Percentiles rank a stretch among this genome's conserved stretches.
Evolutionary conservation across 352 stramenopile genomes (phyloP).

Genomic region (Lagenidium giganteum): DNA sequence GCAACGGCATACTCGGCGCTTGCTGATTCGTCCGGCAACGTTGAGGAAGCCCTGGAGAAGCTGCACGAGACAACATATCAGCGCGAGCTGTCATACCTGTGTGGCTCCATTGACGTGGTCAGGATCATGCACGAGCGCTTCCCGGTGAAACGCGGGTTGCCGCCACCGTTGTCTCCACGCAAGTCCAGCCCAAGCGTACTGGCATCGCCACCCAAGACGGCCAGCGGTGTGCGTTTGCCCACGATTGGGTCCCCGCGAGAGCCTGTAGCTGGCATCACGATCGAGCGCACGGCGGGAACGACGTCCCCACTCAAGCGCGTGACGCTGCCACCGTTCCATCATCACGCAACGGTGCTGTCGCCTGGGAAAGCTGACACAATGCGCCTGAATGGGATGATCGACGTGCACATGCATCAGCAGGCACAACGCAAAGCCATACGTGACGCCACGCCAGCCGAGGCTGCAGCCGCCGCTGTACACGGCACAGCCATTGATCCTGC

Average conservation of each 20-base stretch:
- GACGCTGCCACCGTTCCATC: conserved; percentile 19
- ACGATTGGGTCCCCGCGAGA: conserved; percentile 22
- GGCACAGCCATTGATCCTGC: too few species aligned
- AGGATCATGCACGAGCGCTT: conserved; percentile 22
- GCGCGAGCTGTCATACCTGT: conserved; percentile 53
- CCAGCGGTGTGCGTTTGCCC: conserved; percentile 31
- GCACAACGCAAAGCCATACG: conserved; percentile 10
- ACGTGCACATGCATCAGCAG: conserved; percentile 28
- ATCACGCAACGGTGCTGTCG: too few species aligned
- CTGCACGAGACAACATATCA: conserved; percentile 49
- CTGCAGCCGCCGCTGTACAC: conserved; percentile 5
- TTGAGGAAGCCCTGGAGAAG: conserved; percentile 41
- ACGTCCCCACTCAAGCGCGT: conserved; percentile 12
- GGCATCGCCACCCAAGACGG: too few species aligned
- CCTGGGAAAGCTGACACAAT: too few species aligned
- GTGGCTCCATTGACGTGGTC: conserved; percentile 38
- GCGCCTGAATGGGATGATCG: conserved; percentile 33
- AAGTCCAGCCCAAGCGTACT: too few species aligned
- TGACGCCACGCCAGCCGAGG: not conserved
- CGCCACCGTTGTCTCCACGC: too few species aligned
- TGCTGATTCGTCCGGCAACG: conserved; percentile 44
- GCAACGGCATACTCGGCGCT: conserved; percentile 52
- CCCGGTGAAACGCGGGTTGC: too few species aligned
- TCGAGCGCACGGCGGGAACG: too few species aligned
- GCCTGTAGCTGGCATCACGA: too few species aligned